Conservation (phyloP, 257 asterid genomes). For the Solanum pinnatisectum region DNA sequence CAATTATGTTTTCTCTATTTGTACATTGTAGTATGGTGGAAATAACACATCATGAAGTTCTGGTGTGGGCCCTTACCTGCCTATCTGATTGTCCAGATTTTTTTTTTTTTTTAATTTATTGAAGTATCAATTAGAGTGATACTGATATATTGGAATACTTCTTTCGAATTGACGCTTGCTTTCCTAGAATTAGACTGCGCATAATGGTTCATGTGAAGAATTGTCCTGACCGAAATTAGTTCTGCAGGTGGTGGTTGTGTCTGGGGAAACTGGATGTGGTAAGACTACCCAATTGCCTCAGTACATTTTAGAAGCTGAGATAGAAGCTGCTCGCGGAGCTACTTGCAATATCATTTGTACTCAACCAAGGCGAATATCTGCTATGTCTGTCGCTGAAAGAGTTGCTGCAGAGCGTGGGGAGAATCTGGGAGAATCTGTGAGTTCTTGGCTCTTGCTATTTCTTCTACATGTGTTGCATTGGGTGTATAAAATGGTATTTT, state of each 20-base stretch:
- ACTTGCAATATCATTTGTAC: constrained; percentile 84
- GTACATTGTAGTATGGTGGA: not conserved
- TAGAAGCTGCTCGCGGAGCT: constrained; percentile 67
- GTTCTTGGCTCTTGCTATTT: constrained; percentile 15
- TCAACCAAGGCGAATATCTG: constrained; percentile 93
- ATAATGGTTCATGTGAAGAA: not conserved
- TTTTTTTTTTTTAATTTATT: not conserved
- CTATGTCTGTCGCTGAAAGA: constrained; percentile 85
- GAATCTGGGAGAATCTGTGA: constrained; percentile 77
- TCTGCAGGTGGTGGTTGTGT: constrained; percentile 69
- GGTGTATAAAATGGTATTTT: not conserved
- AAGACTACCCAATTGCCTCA: constrained; percentile 94
- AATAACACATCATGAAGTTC: not conserved
- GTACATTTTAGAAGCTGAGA: constrained; percentile 78
- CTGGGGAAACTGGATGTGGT: constrained; percentile 96
- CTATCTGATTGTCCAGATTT: not conserved
- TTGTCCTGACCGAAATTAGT: not conserved
- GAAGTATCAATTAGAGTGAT: not conserved
- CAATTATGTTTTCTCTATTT: not conserved
- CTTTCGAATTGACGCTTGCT: not conserved
- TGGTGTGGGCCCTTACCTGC: not conserved
- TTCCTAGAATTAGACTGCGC: not conserved
- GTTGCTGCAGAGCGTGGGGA: constrained; percentile 97
- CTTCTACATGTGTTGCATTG: constrained; percentile 5
- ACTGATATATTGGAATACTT: not conserved